Conservation (phyloP, 2,329 filamentous ascomycete genomes). For the Aspergillus fructus region DNA sequence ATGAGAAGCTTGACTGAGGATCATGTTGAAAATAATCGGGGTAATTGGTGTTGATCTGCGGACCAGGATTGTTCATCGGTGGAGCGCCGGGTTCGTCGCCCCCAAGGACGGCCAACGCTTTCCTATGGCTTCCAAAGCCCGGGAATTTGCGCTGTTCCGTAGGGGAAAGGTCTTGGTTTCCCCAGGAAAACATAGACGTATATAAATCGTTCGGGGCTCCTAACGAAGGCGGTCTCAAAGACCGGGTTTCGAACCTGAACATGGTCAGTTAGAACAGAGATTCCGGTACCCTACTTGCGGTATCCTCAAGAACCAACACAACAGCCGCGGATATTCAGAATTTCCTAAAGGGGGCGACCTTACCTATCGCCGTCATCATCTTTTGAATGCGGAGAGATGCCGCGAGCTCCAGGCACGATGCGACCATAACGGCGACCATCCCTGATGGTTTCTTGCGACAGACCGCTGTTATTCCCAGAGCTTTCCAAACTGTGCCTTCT, state of each 20-base stretch:
- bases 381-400: slow-evolving; percentile 27
- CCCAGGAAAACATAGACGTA: slow-evolving; percentile 34
- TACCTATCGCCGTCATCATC: slow-evolving; percentile 32
- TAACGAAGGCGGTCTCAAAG: slow-evolving; percentile 18
- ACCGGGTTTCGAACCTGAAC: slow-evolving; percentile 24
- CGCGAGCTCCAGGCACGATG: slow-evolving; percentile 26
- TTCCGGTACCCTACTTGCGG: not conserved
- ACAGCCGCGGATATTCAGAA: not conserved
- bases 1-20: slow-evolving; percentile 32
- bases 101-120: slow-evolving; percentile 32
- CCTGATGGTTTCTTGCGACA: slow-evolving; percentile 42
- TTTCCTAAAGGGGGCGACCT: slow-evolving; percentile 17
- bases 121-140: slow-evolving; percentile 35
- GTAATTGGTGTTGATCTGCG: slow-evolving; percentile 23
- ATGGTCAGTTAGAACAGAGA: slow-evolving; percentile 12
- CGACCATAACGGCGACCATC: slow-evolving; percentile 25
- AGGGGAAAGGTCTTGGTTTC: slow-evolving; percentile 38
- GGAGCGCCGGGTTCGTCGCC: slow-evolving; percentile 27
- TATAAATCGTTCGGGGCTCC: slow-evolving; percentile 27
- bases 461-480: slow-evolving; percentile 38
- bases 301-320: not conserved
- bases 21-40: slow-evolving; percentile 22
- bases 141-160: slow-evolving; percentile 37
- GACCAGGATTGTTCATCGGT: slow-evolving; percentile 21
- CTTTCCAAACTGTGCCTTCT: slow-evolving; percentile 42